These are phyloP conservation scores for Crucibulum laeve DNA, from an alignment of 768 basidiomycete genomes.

Conservation along the genomic window DNA sequence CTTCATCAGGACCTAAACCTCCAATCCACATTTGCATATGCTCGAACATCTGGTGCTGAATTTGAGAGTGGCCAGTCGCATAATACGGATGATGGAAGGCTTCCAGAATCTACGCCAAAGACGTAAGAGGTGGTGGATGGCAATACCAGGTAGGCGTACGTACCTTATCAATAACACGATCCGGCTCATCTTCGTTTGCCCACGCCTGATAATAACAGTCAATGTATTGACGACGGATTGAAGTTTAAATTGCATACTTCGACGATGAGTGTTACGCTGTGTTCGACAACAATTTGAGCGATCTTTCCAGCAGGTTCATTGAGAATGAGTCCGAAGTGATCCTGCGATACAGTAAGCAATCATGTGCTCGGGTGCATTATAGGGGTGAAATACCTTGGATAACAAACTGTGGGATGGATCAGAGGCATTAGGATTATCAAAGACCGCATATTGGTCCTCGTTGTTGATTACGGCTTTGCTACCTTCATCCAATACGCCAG, in stretches of 20 bases:
- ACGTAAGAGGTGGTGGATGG: neutral
- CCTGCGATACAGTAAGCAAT: slow-evolving; percentile 27
- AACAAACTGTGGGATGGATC: slow-evolving; percentile 73
- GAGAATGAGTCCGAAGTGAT: slow-evolving; percentile 67
- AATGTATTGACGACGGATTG: neutral
- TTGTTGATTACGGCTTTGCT: slow-evolving; percentile 68
- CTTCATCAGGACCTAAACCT: slow-evolving; percentile 38
- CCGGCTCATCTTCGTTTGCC: slow-evolving; percentile 39
- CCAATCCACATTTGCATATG: slow-evolving; percentile 51
- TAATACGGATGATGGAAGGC: slow-evolving; percentile 74
- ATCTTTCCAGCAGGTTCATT: slow-evolving; percentile 77
- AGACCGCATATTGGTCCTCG: slow-evolving; percentile 69
- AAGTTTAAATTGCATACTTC: slow-evolving; percentile 20
- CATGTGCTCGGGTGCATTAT: neutral
- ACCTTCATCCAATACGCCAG: slow-evolving; percentile 51
- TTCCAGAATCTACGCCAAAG: slow-evolving; percentile 55
- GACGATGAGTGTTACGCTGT: slow-evolving; percentile 58
- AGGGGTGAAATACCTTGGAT: slow-evolving; percentile 47
- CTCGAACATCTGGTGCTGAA: slow-evolving; percentile 60
- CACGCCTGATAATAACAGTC: slow-evolving; percentile 32
- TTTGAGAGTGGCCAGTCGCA: slow-evolving; percentile 43
- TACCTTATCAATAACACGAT: slow-evolving; percentile 41
- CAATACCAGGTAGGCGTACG: slow-evolving; percentile 4
- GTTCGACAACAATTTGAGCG: slow-evolving; percentile 60
- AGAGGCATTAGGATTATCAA: slow-evolving; percentile 60